A percentile compares a stretch with the other conserved stretches of the same genome.
phyloP scores from a whole-genome alignment of 164 flowering plant species.

The Kingdonia uniflora region DNA sequence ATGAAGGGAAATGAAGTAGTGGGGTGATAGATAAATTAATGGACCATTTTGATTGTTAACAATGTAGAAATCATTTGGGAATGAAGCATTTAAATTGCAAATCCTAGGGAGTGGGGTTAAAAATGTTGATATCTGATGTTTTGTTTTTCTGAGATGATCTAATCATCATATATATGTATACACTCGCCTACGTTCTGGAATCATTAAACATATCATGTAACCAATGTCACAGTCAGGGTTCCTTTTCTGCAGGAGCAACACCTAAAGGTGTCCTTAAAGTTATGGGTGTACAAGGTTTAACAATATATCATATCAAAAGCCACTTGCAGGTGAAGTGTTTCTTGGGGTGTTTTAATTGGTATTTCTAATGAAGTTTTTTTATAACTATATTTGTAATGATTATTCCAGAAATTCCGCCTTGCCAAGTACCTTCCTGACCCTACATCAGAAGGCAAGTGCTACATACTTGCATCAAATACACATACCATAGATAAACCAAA shows the following conservation, averaged over 20 bases:
- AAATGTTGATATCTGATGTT: neutral
- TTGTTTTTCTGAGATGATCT: conserved; percentile 9
- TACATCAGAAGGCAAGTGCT: conserved; percentile 63
- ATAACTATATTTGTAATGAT: neutral
- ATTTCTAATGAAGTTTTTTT: neutral
- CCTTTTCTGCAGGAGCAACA: conserved; percentile 98
- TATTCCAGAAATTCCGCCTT: conserved; percentile 87
- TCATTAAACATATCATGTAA: too few species aligned
- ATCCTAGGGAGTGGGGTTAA: too few species aligned
- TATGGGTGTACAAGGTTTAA: conserved; percentile 89
- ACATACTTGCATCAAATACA: neutral
- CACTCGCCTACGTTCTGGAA: too few species aligned
- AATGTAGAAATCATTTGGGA: too few species aligned
- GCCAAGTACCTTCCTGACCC: conserved; percentile 90
- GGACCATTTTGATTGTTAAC: too few species aligned
- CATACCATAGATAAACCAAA: too few species aligned
- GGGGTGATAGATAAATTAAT: too few species aligned
- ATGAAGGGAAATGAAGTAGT: too few species aligned
- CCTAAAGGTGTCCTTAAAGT: conserved; percentile 97
- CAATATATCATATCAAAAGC: conserved; percentile 95
- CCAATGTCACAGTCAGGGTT: too few species aligned
- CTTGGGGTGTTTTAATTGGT: neutral
- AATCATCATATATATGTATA: too few species aligned
- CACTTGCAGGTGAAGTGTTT: conserved; percentile 64
- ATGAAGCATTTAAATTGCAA: too few species aligned